Conservation (phyloP, 768 basidiomycete genomes). For the Lactarius trivialis region DNA sequence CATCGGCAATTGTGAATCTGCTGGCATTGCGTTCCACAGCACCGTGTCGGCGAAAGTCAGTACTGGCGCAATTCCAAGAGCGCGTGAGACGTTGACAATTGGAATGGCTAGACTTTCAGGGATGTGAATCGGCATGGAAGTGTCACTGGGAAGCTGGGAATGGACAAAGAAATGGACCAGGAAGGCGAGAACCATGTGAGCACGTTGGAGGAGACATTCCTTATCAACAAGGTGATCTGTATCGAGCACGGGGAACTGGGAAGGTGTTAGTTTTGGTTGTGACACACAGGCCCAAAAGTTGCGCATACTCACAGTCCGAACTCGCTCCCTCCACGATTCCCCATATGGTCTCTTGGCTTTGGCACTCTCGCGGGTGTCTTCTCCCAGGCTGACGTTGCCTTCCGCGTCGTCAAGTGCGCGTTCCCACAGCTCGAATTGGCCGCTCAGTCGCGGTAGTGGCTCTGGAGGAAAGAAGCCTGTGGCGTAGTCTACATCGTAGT, state of each 20-base stretch:
- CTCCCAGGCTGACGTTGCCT: conserved; percentile 49
- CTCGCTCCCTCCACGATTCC: conserved; percentile 59
- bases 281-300: neutral
- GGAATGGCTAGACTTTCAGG: conserved; percentile 76
- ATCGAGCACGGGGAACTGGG: conserved; percentile 67
- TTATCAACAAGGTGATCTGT: conserved; percentile 47
- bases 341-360: conserved; percentile 45
- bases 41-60: conserved; percentile 96
- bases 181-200: conserved; percentile 86
- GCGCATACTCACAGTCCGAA: conserved; percentile 50
- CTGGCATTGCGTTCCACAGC: conserved; percentile 80
- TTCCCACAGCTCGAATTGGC: conserved; percentile 66
- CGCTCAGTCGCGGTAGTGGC: conserved; percentile 51
- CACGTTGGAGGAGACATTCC: conserved; percentile 64
- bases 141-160: conserved; percentile 47
- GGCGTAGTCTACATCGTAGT: conserved; percentile 48
- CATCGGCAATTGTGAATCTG: conserved; percentile 50
- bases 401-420: conserved; percentile 49
- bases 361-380: conserved; percentile 45
- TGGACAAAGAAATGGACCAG: conserved; percentile 89
- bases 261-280: neutral
- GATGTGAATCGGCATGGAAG: conserved; percentile 43
- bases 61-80: conserved; percentile 84
- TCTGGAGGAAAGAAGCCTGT: conserved; percentile 82
- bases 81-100: conserved; percentile 63